phyloP scores from a whole-genome alignment of 2,329 filamentous ascomycete species.

The Alternaria sp. region DNA sequence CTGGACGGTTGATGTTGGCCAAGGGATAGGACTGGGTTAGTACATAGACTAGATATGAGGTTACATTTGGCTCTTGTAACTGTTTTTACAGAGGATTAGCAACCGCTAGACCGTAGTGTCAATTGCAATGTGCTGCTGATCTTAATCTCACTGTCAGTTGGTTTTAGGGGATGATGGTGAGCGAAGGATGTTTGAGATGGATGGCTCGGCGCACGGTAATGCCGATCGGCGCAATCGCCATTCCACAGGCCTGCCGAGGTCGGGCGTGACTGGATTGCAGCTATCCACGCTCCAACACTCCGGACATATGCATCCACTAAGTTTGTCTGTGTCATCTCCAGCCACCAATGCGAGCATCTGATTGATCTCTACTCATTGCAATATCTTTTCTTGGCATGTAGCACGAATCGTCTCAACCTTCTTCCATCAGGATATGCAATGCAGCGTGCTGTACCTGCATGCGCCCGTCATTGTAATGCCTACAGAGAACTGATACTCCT shows the following conservation, averaged over 20 bases:
- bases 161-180: background rate
- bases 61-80: background rate
- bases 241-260: background rate
- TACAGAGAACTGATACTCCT: background rate
- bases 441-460: background rate
- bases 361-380: background rate
- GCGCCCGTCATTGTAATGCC: background rate
- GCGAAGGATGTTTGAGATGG: background rate
- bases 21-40: background rate
- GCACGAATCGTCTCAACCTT: background rate
- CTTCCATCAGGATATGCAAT: background rate
- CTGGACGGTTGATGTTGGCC: background rate
- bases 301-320: background rate
- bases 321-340: background rate
- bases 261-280: background rate
- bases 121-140: background rate
- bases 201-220: background rate
- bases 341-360: background rate
- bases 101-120: background rate
- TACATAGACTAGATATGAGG: background rate
- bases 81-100: background rate
- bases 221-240: background rate
- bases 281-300: background rate
- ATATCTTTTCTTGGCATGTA: background rate
- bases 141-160: background rate